phyloP scores from a whole-genome alignment of 2,329 filamentous ascomycete species.

The Penicillium hesseltinei region DNA sequence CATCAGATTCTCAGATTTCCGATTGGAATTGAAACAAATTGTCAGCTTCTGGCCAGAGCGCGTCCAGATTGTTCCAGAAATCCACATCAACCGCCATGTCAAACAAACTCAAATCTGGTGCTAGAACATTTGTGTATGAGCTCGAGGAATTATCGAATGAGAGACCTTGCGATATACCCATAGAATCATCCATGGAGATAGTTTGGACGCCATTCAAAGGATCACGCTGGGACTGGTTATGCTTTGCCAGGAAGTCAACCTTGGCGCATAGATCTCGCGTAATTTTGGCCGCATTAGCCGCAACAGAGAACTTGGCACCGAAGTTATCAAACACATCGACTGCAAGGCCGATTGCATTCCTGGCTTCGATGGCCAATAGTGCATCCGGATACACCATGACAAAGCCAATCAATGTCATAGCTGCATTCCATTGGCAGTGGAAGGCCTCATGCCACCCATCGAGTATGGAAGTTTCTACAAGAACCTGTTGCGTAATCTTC shows the following conservation, averaged over 20 bases:
- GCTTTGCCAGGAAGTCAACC: conserved; percentile 7
- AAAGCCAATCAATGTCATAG: conserved; percentile 37
- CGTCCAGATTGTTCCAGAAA: conserved; percentile 15
- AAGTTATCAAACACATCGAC: conserved; percentile 39
- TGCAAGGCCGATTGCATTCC: conserved; percentile 38
- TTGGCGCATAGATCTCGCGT: conserved; percentile 16
- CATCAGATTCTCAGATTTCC: background rate
- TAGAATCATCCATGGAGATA: background rate
- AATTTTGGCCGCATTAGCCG: conserved; percentile 33
- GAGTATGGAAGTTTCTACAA: conserved; percentile 16
- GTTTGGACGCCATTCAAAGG: background rate
- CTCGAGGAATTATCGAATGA: background rate
- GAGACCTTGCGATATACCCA: background rate
- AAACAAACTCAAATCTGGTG: conserved; percentile 9
- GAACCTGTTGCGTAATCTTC: conserved; percentile 40
- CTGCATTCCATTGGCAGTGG: conserved; percentile 31
- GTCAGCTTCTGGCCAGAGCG: conserved; percentile 14
- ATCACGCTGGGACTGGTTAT: background rate
- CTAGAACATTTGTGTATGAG: background rate
- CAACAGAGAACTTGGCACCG: conserved; percentile 39
- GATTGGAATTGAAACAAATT: conserved; percentile 1
- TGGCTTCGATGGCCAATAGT: conserved; percentile 7
- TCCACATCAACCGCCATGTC: conserved; percentile 18
- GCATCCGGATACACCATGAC: conserved; percentile 31
- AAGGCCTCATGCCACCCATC: conserved; percentile 32